Base-by-base conservation (phyloP, 192 early-diverging fungal species). In the Coemansia brasiliensis region DNA sequence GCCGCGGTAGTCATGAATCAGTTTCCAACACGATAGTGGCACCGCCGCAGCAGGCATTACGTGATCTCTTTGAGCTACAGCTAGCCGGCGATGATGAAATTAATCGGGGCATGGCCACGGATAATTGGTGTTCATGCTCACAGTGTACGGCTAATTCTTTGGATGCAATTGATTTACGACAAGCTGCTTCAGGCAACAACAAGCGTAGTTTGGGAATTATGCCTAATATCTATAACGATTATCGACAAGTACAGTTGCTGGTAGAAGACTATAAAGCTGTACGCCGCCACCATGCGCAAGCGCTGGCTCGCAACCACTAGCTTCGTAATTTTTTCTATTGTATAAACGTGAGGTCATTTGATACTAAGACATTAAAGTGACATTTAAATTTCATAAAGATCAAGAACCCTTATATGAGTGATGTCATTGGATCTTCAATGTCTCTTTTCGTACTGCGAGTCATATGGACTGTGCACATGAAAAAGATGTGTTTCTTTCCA, bases 201-300 rank as follows among this genome's bases (percentile, higher is more conserved):
- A 25, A 48, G 16, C 39, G 39, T 48, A 25, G 20, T 9, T 24
- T 24, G 21, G 8, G 45, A 48, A 20, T 29, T 6, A 29, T 6
- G 6, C 27, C 27, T 6, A 29, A 6, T 29, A 6, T 6, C 27
- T 29, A 4, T 29, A 6, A n/a, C n/a, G n/a, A 21, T 12, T 25
- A 48, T 25, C 45, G 45, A 20, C 22, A 20, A 48, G 15, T 48
- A 29, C 27, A 29, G 27, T 6, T 29, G 27, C 6, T 52, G 25
- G 29, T 76, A 8, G 73, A 69, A 0, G 59, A 63, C 32, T 76
- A 76, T 39, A 39, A 58, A 16, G 50, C 32, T 0, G 62, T 76
- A 42, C 73, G 73, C n/a, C 59, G 52, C 26, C 57, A 54, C 1
- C 58, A 72, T 44, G 57, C 69, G 5, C 52, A 29, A 11, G 69